These are phyloP conservation scores for Moniliophthora roreri DNA, from an alignment of 1,284 basidiomycete species.

Conservation along the genomic window DNA sequence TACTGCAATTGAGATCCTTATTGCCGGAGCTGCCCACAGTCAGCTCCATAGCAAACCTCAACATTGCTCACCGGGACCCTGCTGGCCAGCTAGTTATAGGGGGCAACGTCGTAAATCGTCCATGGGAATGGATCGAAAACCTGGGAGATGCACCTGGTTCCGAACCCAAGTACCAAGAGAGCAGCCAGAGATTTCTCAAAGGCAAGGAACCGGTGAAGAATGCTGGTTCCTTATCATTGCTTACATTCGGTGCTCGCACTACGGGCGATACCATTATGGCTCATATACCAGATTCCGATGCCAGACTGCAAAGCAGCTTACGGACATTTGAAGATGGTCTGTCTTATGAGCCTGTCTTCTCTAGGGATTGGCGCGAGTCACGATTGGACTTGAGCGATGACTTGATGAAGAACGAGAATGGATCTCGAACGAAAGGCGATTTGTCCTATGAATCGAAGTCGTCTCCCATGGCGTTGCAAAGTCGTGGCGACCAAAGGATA, in stretches of 20 bases:
- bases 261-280: constrained; percentile 59
- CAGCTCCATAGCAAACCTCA: constrained; percentile 54
- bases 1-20: constrained; percentile 53
- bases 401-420: neutral
- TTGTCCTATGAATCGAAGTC: neutral
- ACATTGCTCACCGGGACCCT: constrained; percentile 53
- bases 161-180: constrained; percentile 38
- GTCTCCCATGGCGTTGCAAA: neutral
- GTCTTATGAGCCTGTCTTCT: constrained; percentile 61
- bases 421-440: constrained; percentile 1
- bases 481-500: constrained; percentile 16
- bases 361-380: constrained; percentile 74
- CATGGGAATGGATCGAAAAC: constrained; percentile 86
- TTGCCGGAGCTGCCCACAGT: constrained; percentile 53
- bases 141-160: constrained; percentile 58
- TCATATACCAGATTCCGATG: constrained; percentile 24
- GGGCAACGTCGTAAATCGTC: constrained; percentile 62
- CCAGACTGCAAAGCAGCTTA: constrained; percentile 42
- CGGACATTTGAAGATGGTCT: constrained; percentile 66
- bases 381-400: constrained; percentile 36
- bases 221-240: constrained; percentile 69
- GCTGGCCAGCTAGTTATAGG: constrained; percentile 48
- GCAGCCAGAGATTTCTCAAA: constrained; percentile 28
- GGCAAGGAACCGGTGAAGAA: constrained; percentile 52
- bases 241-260: constrained; percentile 61